Percentiles rank a stretch among this genome's conserved stretches.
Evolutionary conservation across 441 rosid species (phyloP).

Genomic region (Erodium moschatum): DNA sequence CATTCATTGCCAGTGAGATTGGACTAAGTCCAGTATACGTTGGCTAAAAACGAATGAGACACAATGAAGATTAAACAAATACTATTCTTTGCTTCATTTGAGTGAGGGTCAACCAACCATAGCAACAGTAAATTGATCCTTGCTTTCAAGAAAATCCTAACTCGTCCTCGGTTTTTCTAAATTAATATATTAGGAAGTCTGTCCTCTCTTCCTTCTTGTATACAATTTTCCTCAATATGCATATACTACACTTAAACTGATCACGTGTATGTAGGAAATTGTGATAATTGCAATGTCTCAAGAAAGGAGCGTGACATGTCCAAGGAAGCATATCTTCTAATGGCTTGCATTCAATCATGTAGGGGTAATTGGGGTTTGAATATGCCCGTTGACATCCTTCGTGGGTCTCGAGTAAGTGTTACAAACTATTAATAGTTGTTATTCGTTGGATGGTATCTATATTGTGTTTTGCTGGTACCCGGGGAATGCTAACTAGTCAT

Average conservation of each 20-base stretch:
- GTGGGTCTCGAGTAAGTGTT: conserved; percentile 44
- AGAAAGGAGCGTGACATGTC: conserved; percentile 38
- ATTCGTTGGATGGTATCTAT: conserved; percentile 10
- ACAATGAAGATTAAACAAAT: neutral
- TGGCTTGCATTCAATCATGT: conserved; percentile 36
- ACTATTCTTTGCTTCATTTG: neutral
- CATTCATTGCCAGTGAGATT: neutral
- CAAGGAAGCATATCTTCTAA: conserved; percentile 37
- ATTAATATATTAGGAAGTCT: neutral
- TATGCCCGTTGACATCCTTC: conserved; percentile 41
- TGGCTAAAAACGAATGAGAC: neutral
- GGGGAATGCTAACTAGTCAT: neutral
- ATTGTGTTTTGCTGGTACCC: neutral
- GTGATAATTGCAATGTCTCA: conserved; percentile 37
- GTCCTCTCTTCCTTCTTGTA: conserved; percentile 1
- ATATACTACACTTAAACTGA: conserved; percentile 2
- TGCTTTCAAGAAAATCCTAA: neutral
- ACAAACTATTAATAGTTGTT: conserved; percentile 4
- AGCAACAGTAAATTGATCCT: neutral
- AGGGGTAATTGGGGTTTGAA: conserved; percentile 44
- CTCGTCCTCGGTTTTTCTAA: neutral
- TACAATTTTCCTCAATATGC: neutral
- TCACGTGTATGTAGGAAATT: conserved; percentile 33
- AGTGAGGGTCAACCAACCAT: neutral
- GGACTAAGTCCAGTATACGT: neutral